Evolutionary conservation across 495 filamentous ascomycete species (phyloP).

Genomic region (Neurospora cerealis): DNA sequence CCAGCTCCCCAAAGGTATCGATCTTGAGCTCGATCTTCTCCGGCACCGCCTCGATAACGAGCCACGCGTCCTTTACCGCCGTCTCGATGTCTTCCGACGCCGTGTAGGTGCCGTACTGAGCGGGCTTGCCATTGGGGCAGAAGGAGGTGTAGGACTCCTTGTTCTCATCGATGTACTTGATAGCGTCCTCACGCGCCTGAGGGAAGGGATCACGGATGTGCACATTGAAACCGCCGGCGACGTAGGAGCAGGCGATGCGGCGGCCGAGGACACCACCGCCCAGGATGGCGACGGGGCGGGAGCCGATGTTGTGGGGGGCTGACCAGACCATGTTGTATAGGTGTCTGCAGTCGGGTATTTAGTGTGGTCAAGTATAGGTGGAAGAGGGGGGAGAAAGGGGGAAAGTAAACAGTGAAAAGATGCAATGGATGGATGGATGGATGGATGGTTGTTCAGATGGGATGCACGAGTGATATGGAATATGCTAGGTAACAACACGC

Average conservation of each 20-base stretch:
- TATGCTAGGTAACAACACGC: not conserved
- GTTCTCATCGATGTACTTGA: constrained; percentile 15
- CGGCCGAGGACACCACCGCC: constrained; percentile 14
- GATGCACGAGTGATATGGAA: not conserved
- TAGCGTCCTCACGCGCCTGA: not conserved
- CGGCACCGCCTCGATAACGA: constrained; percentile 46
- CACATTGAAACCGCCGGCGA: constrained; percentile 6
- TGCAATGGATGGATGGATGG: not conserved
- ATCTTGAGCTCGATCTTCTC: constrained; percentile 45
- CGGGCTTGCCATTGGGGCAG: constrained; percentile 7
- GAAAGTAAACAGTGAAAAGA: not conserved
- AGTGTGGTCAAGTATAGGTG: not conserved
- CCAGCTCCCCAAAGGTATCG: constrained; percentile 38
- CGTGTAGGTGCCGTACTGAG: constrained; percentile 4
- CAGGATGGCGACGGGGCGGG: constrained; percentile 6
- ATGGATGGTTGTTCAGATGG: not conserved
- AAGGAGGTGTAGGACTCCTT: constrained; percentile 13
- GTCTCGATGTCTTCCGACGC: constrained; percentile 26
- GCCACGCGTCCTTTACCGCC: constrained; percentile 35
- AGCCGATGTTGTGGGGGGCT: constrained; percentile 1
- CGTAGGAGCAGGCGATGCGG: constrained; percentile 9
- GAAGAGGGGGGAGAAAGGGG: not conserved
- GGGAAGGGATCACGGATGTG: constrained; percentile 5
- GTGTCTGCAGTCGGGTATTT: not conserved
- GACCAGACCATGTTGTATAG: constrained; percentile 6